Base-by-base conservation (phyloP, 2,329 filamentous ascomycete genomes). In the Botryosphaeria agaves region DNA sequence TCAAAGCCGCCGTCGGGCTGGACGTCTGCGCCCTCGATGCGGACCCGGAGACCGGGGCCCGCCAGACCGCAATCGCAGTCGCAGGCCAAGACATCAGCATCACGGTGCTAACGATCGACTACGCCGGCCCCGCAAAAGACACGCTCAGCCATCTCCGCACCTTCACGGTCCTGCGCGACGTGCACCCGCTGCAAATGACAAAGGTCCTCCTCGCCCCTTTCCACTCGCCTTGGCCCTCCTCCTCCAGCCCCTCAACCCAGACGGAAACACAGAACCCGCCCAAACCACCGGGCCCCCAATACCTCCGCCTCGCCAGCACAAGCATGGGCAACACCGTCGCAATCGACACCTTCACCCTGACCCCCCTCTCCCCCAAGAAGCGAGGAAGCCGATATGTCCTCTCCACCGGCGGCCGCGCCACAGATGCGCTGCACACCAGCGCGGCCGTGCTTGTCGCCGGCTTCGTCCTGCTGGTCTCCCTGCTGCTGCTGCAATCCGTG, bases 21-120 rank as follows among this genome's bases (percentile, higher is more conserved):
- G 80, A 89, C 30, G 72, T 87, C 29, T 72, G 72, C 35, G 71
- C 76, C 34, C 64, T 94, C 4, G 57, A 67, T 7, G 55, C 65
- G 0, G 59, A 66, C 12, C 41, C 48, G 1, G 55, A 64, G 1
- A 58, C 71, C 30, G 69, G 68, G 31, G 72, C 78, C 35, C 69
- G 75, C 28, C 83, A 94, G 53, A 78, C 83, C 39, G 69, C 78
- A 28, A 65, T 93, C 39, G 85, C 84, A 5, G 72, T 91, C 9
- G 79, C 80, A 3, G 77, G 76, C 6, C 77, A 79, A 42, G 80
- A 91, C 49, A 72, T 74, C 36, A 83, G 81, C 7, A 75, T 93
- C 39, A 71, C 70, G 4, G 57, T 93, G 17, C 78, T 76, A 51
- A 85, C 81, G 0, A 57, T 92, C 34, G 78, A 91, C 39, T 79